A percentile compares a stretch with the other conserved stretches of the same genome.
These are phyloP conservation scores for Clonostachys byssicola DNA, from an alignment of 2,329 filamentous ascomycete genomes.

Conservation along the genomic window DNA sequence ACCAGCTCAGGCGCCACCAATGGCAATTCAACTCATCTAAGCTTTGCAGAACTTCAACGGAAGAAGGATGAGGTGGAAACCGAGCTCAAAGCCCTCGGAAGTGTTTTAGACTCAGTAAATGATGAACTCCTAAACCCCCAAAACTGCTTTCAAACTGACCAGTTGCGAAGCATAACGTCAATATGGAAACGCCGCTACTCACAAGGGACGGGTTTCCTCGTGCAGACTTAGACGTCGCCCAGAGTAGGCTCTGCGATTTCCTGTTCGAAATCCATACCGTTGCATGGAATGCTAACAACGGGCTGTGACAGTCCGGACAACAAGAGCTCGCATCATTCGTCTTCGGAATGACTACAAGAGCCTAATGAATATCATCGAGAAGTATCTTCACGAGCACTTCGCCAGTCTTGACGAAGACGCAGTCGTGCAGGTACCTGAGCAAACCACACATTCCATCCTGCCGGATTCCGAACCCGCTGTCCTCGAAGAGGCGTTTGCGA, in stretches of 20 bases:
- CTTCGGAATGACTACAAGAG: constrained; percentile 92
- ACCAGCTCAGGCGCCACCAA: constrained; percentile 56
- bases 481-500: constrained; percentile 60
- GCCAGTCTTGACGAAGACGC: constrained; percentile 57
- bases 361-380: constrained; percentile 79
- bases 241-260: constrained; percentile 55
- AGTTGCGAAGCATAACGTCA: constrained; percentile 71
- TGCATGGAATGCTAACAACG: constrained; percentile 1
- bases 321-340: constrained; percentile 81
- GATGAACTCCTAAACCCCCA: constrained; percentile 1
- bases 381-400: constrained; percentile 84
- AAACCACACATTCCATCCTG: constrained; percentile 3
- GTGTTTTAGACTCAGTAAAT: constrained; percentile 82
- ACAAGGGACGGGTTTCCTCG: constrained; percentile 90
- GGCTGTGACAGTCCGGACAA: constrained; percentile 71
- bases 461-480: constrained; percentile 9
- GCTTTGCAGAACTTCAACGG: constrained; percentile 74
- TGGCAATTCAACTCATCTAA: constrained; percentile 59
- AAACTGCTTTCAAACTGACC: constrained; percentile 10
- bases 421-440: constrained; percentile 23
- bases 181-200: constrained; percentile 84
- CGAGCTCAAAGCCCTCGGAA: constrained; percentile 79
- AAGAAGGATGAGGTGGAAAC: constrained; percentile 83
- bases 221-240: constrained; percentile 89
- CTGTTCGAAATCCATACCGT: background rate